phyloP scores from a whole-genome alignment of 768 basidiomycete genomes.

The Tulasnella sp. region DNA sequence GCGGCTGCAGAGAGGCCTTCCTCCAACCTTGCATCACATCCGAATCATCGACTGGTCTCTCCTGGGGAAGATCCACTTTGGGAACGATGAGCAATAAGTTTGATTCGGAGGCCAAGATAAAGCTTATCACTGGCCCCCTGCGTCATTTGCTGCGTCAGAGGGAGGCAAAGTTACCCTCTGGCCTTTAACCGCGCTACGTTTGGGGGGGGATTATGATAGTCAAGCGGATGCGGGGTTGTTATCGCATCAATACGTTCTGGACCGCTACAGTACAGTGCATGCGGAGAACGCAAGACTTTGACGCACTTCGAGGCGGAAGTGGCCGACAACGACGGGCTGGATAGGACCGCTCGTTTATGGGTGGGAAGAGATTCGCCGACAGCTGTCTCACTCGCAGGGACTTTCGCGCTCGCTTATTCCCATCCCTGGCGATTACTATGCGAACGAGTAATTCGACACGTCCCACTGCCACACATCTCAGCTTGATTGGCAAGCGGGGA shows the following conservation, averaged over 20 bases:
- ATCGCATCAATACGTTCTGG: neutral
- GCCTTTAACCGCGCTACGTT: neutral
- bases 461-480: neutral
- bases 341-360: neutral
- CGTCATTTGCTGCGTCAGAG: neutral
- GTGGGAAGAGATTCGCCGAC: neutral
- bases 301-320: no score
- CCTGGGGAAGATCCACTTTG: neutral
- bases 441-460: neutral
- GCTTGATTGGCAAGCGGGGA: neutral
- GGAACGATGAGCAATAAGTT: neutral
- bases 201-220: neutral
- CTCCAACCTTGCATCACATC: neutral
- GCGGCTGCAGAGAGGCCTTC: neutral
- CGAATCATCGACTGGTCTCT: neutral
- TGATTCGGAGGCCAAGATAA: neutral
- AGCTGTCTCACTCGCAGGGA: neutral
- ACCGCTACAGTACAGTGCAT: neutral
- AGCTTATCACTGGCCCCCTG: neutral
- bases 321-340: no score
- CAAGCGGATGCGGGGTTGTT: neutral
- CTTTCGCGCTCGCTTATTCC: neutral
- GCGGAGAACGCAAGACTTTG: no score
- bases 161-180: neutral
- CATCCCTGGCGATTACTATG: neutral